phyloP scores from a whole-genome alignment of 2,329 filamentous ascomycete species.

The Parastagonospora nodorum region DNA sequence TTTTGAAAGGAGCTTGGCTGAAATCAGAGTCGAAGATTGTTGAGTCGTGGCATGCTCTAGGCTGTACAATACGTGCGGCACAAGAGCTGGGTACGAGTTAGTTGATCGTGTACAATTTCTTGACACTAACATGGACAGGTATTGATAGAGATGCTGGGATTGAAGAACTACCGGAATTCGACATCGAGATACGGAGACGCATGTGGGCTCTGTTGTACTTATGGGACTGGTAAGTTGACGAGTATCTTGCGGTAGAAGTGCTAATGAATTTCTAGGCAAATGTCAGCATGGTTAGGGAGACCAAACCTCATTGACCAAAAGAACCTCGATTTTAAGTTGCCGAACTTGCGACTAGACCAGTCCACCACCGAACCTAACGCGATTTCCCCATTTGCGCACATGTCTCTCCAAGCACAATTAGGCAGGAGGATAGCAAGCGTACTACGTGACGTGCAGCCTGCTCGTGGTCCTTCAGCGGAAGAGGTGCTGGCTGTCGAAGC shows the following conservation, averaged over 20 bases:
- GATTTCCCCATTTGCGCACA: constrained; percentile 53
- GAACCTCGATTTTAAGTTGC: constrained; percentile 47
- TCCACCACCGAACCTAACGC: constrained; percentile 40
- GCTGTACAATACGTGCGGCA: constrained; percentile 52
- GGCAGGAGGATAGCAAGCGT: constrained; percentile 34
- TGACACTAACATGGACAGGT: constrained; percentile 20
- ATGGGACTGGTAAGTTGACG: constrained; percentile 53
- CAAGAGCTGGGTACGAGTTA: constrained; percentile 52
- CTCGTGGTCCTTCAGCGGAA: constrained; percentile 21
- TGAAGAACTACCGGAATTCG: constrained; percentile 50
- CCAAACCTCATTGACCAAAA: constrained; percentile 52
- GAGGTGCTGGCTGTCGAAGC: constrained; percentile 36
- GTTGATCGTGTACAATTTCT: background rate
- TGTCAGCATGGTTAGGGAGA: constrained; percentile 51
- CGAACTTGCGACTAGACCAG: constrained; percentile 48
- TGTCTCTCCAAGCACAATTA: constrained; percentile 49
- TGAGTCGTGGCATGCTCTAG: constrained; percentile 56
- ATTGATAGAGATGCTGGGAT: constrained; percentile 48
- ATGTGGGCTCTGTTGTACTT: constrained; percentile 54
- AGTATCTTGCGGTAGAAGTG: background rate
- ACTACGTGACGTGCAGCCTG: constrained; percentile 24
- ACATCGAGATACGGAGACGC: constrained; percentile 54
- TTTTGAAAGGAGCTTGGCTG: constrained; percentile 54
- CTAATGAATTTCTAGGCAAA: constrained; percentile 37
- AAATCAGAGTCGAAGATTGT: constrained; percentile 55